These are phyloP conservation scores for Colletotrichum sp. DNA, from an alignment of 2,329 filamentous ascomycete species.

Conservation along the genomic window DNA sequence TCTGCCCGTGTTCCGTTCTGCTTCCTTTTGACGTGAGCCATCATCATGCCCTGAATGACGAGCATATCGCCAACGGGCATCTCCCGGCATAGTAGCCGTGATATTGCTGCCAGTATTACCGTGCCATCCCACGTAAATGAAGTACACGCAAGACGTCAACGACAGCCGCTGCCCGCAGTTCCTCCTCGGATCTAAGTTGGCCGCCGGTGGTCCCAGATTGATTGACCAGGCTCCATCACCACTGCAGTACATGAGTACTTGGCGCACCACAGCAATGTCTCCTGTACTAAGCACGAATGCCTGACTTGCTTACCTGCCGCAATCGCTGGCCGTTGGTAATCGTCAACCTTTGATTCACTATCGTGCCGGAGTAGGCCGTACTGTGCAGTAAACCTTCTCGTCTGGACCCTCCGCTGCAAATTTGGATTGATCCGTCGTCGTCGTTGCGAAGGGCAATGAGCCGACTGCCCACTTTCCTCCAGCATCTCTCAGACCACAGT, in stretches of 20 bases:
- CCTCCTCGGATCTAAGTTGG: neutral
- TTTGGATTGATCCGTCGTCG: neutral
- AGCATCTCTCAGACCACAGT: neutral
- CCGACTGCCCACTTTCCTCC: neutral
- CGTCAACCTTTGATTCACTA: neutral
- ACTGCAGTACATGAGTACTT: constrained; percentile 2
- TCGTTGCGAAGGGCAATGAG: neutral
- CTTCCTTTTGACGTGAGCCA: neutral
- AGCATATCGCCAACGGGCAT: neutral
- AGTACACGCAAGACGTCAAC: neutral
- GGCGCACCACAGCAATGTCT: no score
- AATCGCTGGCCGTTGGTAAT: neutral
- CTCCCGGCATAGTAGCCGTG: neutral
- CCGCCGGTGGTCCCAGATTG: neutral
- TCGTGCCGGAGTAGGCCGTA: neutral
- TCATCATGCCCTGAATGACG: constrained; percentile 10
- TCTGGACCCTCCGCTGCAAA: neutral
- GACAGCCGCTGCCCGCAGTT: neutral
- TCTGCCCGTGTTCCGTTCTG: neutral
- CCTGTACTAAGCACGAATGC: neutral
- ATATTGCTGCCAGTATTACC: neutral
- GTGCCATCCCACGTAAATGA: neutral
- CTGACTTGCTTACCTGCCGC: neutral
- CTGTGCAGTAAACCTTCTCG: neutral
- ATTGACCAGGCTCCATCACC: neutral